These are phyloP conservation scores for Phaffomyces thermotolerans DNA, from an alignment of 805 yeast species.

Conservation along the genomic window DNA sequence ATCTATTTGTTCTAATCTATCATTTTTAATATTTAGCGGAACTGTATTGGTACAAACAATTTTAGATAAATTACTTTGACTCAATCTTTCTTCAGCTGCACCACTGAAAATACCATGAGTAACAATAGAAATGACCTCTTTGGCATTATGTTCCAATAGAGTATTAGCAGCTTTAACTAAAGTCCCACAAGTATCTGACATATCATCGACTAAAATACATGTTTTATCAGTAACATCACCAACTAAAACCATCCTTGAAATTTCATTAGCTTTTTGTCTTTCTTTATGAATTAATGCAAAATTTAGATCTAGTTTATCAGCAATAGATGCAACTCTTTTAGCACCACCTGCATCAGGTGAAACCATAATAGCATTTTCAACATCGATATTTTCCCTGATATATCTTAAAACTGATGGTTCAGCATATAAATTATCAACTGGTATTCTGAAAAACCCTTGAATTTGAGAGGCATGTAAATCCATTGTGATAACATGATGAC, in stretches of 20 bases:
- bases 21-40: conserved; percentile 63
- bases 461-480: conserved; percentile 97
- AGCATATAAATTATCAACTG: conserved; percentile 93
- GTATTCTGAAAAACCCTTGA: conserved; percentile 92
- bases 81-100: conserved; percentile 67
- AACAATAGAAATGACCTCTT: conserved; percentile 82
- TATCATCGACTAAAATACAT: conserved; percentile 88
- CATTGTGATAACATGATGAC: conserved; percentile 93
- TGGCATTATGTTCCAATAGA: conserved; percentile 72
- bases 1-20: conserved; percentile 69
- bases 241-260: conserved; percentile 88
- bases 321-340: conserved; percentile 89
- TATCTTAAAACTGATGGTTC: conserved; percentile 86
- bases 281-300: conserved; percentile 97
- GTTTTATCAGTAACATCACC: conserved; percentile 85
- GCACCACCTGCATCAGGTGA: conserved; percentile 99
- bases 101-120: conserved; percentile 95
- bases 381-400: conserved; percentile 57
- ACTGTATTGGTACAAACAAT: conserved; percentile 92
- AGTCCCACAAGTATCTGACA: conserved; percentile 99
- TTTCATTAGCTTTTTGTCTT: conserved; percentile 92
- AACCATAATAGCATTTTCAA: conserved; percentile 63
- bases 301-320: conserved; percentile 84
- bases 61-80: conserved; percentile 54
- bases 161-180: conserved; percentile 91